Evolutionary conservation across 2,329 filamentous ascomycete species (phyloP), one percentile per base, ranked within the genome.

Genomic region (Aspergillus aculeatinus): DNA sequence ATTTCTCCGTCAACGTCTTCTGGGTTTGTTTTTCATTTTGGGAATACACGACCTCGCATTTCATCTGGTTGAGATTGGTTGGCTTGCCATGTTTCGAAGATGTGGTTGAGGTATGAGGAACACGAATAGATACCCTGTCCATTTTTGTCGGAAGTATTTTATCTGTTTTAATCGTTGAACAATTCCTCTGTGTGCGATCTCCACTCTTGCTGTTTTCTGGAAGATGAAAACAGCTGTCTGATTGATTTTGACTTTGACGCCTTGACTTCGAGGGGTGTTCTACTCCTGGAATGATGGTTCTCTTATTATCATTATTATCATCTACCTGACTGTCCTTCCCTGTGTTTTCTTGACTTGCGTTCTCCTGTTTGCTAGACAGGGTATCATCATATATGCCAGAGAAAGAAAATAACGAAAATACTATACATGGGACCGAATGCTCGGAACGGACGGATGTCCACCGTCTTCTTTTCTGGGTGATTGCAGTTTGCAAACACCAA

Each of bases 101-200:
- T 56, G 42, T 58, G 54, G 56, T 60, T 62, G 58, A 60, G 65
- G 66, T 63, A 68, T 59, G 61, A 67, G 56, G 66, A 63, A 70
- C 63, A 71, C 69, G 69, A 68, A 59, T 64, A 67, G 66, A 70
- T 70, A 70, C 68, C 68, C 65, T 63, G 56, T 63, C 58, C 58
- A 63, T 62, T 63, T 63, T 62, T 61, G 50, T 55, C 51, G 56
- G 44, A 56, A 49, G 64, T 61, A 25, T 60, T 49, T 44, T 60
- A 58, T 54, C 50, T 60, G n/a, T 57, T 53, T 14, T 29, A 42
- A 35, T 54, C 19, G 27, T 51, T 53, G 16, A n/a, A 16, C 31
- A 31, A 19, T 31, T 29, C 12, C 4, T 33, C 23, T 33, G 48
- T 56, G 49, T 31, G 51, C 31, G 31, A 44, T 56, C 54, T 50